Percentiles rank a stretch among this genome's conserved stretches.
Conservation (phyloP, 139 green algal species). For the Auxenochlorella pyrenoidosa region DNA sequence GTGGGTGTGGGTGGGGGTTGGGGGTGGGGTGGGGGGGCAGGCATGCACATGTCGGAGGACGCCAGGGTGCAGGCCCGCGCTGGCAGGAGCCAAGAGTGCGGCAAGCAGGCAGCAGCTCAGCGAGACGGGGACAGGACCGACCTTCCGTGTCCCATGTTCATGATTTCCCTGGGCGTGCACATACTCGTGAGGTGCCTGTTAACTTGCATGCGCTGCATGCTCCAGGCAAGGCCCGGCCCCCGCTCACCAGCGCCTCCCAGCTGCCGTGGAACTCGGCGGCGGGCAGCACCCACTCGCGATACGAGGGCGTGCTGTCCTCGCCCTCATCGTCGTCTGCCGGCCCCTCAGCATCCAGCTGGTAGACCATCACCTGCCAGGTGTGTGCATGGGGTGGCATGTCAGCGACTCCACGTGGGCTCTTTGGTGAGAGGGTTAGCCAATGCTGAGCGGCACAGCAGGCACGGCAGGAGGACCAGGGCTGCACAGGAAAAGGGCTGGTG, state of each 20-base stretch:
- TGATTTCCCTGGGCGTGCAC: too few relatives aligned
- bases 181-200: too few relatives aligned
- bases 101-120: neutral
- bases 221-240: neutral
- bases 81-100: neutral
- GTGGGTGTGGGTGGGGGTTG: slow-evolving; percentile 63
- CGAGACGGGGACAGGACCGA: too few relatives aligned
- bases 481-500: too few relatives aligned
- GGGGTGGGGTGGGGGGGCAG: too few relatives aligned
- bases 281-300: slow-evolving; percentile 84
- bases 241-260: slow-evolving; percentile 20
- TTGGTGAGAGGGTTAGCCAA: too few relatives aligned
- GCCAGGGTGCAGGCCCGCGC: neutral
- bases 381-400: too few relatives aligned
- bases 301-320: slow-evolving; percentile 72
- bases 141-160: too few relatives aligned
- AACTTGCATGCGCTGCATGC: too few relatives aligned
- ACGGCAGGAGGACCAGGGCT: too few relatives aligned
- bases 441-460: too few relatives aligned
- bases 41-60: neutral
- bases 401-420: too few relatives aligned
- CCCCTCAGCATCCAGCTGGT: slow-evolving; percentile 71
- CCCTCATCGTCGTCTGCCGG: slow-evolving; percentile 83
- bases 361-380: slow-evolving; percentile 30
- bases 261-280: slow-evolving; percentile 22